These are phyloP conservation scores for Penicillium verhagenii DNA, from an alignment of 495 filamentous ascomycete species.

Conservation along the genomic window DNA sequence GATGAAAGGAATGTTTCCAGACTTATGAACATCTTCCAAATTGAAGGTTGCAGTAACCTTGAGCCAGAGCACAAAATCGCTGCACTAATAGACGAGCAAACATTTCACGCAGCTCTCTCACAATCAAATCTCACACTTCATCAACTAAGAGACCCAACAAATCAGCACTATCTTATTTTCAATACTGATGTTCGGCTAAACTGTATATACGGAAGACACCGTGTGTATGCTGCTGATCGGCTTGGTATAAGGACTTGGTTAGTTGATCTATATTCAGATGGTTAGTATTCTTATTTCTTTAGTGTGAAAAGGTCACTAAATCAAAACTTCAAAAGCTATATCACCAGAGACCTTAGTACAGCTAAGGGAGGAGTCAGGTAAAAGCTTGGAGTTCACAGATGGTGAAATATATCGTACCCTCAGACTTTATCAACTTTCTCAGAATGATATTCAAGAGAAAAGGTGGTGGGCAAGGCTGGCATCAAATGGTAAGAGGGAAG, in stretches of 20 bases:
- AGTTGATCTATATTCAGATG: slow-evolving; percentile 14
- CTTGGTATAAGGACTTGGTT: slow-evolving; percentile 8
- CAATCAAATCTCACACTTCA: slow-evolving; percentile 6
- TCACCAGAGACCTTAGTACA: neutral
- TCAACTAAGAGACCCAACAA: slow-evolving; percentile 3
- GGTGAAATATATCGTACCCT: slow-evolving; percentile 19
- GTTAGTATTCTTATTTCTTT: neutral
- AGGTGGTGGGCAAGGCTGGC: slow-evolving; percentile 11
- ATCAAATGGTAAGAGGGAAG: slow-evolving; percentile 1
- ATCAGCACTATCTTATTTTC: slow-evolving; percentile 6
- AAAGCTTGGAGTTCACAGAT: slow-evolving; percentile 3
- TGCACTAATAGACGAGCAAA: neutral
- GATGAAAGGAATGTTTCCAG: slow-evolving; percentile 1
- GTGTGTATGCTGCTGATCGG: slow-evolving; percentile 6
- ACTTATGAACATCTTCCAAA: slow-evolving; percentile 8
- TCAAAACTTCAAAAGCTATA: slow-evolving; percentile 5
- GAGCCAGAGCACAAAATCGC: slow-evolving; percentile 11
- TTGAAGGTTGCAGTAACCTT: slow-evolving; percentile 12
- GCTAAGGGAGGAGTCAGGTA: neutral
- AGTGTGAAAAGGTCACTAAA: too few relatives aligned
- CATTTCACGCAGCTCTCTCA: neutral
- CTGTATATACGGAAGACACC: slow-evolving; percentile 14
- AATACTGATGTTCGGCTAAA: neutral
- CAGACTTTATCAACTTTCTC: slow-evolving; percentile 8
- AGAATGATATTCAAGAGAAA: slow-evolving; percentile 3